Conservation (phyloP, 371 early-diverging fungal genomes). For the Mucor racemosus region DNA sequence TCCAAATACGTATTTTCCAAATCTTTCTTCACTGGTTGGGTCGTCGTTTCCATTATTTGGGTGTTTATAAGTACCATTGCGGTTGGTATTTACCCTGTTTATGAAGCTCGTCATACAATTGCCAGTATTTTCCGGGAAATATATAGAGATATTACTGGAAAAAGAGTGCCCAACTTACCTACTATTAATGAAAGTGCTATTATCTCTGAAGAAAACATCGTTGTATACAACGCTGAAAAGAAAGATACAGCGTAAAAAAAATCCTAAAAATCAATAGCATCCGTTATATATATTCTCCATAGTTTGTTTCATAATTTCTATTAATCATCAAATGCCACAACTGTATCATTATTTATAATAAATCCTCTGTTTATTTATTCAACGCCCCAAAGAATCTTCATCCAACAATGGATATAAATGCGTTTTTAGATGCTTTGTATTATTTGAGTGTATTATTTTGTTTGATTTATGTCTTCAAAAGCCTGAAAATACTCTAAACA, state of each 20-base stretch:
- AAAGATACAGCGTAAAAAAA: constrained; percentile 6
- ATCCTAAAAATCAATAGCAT: background rate
- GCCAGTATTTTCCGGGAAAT: constrained; percentile 45
- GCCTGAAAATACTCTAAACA: too few relatives aligned
- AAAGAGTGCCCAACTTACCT: constrained; percentile 26
- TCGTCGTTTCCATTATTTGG: constrained; percentile 68
- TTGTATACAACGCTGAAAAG: constrained; percentile 24
- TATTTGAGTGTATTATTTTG: too few relatives aligned
- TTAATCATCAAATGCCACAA: background rate
- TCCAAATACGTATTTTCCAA: constrained; percentile 66
- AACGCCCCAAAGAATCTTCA: background rate
- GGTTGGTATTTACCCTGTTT: constrained; percentile 64
- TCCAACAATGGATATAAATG: too few relatives aligned
- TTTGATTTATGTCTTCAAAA: too few relatives aligned
- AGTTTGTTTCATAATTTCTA: background rate
- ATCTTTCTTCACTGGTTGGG: constrained; percentile 73
- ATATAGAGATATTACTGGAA: constrained; percentile 44
- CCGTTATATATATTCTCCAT: background rate
- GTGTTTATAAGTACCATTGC: constrained; percentile 57
- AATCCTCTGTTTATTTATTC: background rate
- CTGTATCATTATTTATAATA: constrained; percentile 1
- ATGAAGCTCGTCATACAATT: constrained; percentile 59
- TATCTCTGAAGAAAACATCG: constrained; percentile 29
- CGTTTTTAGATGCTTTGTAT: too few relatives aligned
- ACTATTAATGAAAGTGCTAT: constrained; percentile 11